Percentiles rank a stretch among this genome's conserved stretches.
phyloP scores from a whole-genome alignment of 2,329 filamentous ascomycete species.

The Neopestalotiopsis clavispora region DNA sequence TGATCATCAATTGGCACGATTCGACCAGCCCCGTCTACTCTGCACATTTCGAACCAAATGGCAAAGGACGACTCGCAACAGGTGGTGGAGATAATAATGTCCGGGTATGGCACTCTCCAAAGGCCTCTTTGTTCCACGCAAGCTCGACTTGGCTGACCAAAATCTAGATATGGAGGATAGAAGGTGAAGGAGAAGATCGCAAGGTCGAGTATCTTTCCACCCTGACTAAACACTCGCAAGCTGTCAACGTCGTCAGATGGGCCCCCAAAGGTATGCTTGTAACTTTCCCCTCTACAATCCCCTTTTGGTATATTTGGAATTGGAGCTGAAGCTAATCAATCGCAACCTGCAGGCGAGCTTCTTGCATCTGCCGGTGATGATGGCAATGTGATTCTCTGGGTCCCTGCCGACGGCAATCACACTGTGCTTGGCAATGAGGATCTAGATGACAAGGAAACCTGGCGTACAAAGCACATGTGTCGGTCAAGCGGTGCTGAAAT shows the following conservation, averaged over 20 bases:
- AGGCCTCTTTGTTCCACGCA: not conserved
- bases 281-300: not conserved
- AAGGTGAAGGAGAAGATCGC: constrained; percentile 81
- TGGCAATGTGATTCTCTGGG: constrained; percentile 96
- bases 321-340: not conserved
- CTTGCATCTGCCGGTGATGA: constrained; percentile 96
- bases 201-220: constrained; percentile 93
- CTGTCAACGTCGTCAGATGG: constrained; percentile 97
- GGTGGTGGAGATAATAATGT: constrained; percentile 97
- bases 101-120: constrained; percentile 62
- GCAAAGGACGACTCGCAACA: constrained; percentile 90
- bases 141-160: constrained; percentile 5
- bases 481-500: constrained; percentile 94
- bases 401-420: constrained; percentile 78
- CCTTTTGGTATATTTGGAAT: not conserved
- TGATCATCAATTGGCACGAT: constrained; percentile 99
- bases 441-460: constrained; percentile 92
- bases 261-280: constrained; percentile 78
- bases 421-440: constrained; percentile 80
- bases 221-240: constrained; percentile 90
- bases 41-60: constrained; percentile 91
- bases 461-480: constrained; percentile 98
- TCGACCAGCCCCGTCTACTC: constrained; percentile 97
- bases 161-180: constrained; percentile 77
- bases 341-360: constrained; percentile 71